Evolutionary conservation across 495 filamentous ascomycete species (phyloP).

Genomic region (Xylaria bambusicola): DNA sequence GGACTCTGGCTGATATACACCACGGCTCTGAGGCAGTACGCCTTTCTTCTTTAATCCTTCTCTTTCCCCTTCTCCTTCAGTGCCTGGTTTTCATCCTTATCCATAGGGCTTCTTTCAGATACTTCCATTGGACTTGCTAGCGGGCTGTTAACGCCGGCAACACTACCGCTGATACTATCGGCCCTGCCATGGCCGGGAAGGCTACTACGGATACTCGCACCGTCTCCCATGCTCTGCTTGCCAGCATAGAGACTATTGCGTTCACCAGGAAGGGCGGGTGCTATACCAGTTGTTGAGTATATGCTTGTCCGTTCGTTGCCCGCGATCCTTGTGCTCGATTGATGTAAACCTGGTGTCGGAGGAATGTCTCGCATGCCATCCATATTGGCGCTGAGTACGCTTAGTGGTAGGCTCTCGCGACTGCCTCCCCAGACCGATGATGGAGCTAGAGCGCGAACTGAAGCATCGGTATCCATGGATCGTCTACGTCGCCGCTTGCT

Average conservation of each 20-base stretch:
- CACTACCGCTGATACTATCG: constrained; percentile 80
- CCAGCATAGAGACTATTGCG: constrained; percentile 77
- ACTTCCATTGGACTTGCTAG: constrained; percentile 57
- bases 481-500: constrained; percentile 86
- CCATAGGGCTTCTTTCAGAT: constrained; percentile 33
- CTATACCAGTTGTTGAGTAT: constrained; percentile 76
- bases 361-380: constrained; percentile 41
- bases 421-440: constrained; percentile 91
- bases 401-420: constrained; percentile 82
- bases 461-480: constrained; percentile 94
- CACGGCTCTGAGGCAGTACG: background rate
- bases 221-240: constrained; percentile 71
- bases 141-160: constrained; percentile 64
- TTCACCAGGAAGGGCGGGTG: constrained; percentile 66
- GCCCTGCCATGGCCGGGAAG: constrained; percentile 73
- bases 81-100: constrained; percentile 28
- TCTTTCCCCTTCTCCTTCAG: constrained; percentile 21
- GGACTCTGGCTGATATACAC: background rate
- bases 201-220: constrained; percentile 76
- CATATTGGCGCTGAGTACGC: constrained; percentile 79
- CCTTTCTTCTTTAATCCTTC: background rate
- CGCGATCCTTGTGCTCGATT: constrained; percentile 63
- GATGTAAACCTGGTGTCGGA: constrained; percentile 49
- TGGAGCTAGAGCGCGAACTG: constrained; percentile 86
- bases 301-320: constrained; percentile 81